Conservation (phyloP, 495 filamentous ascomycete species). For the Talaromyces thailandensis region DNA sequence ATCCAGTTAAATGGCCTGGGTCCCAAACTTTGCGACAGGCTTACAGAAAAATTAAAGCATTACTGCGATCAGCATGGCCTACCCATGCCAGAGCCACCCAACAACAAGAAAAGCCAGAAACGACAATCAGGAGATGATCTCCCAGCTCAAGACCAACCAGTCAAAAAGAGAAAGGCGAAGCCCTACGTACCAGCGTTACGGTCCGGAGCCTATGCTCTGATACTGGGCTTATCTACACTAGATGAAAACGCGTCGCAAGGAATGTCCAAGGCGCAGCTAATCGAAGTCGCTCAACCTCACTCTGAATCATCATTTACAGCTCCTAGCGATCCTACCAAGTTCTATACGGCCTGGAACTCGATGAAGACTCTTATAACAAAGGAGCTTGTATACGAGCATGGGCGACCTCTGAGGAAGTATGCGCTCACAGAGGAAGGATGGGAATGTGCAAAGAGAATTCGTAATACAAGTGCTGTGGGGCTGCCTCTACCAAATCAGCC, state of each 20-base stretch:
- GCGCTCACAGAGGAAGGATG: slow-evolving; percentile 69
- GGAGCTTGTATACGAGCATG: slow-evolving; percentile 65
- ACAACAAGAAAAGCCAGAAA: slow-evolving; percentile 29
- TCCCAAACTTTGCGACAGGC: slow-evolving; percentile 55
- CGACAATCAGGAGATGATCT: slow-evolving; percentile 35
- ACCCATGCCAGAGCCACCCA: slow-evolving; percentile 56
- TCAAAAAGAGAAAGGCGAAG: slow-evolving; percentile 62
- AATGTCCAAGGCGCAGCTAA: slow-evolving; percentile 60
- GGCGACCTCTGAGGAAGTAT: slow-evolving; percentile 61
- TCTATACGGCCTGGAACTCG: slow-evolving; percentile 77
- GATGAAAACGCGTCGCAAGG: slow-evolving; percentile 45
- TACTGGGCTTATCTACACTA: slow-evolving; percentile 56
- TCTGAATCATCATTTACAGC: slow-evolving; percentile 70
- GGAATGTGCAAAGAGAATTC: slow-evolving; percentile 65
- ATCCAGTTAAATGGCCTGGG: slow-evolving; percentile 67
- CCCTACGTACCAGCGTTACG: slow-evolving; percentile 64
- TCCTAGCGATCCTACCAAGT: slow-evolving; percentile 56
- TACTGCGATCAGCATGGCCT: slow-evolving; percentile 62
- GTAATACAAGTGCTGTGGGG: slow-evolving; percentile 26
- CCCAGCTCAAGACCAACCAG: slow-evolving; percentile 23
- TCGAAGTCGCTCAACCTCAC: slow-evolving; percentile 61
- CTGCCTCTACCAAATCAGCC: slow-evolving; percentile 13
- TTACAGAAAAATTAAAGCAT: slow-evolving; percentile 58
- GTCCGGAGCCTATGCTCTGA: slow-evolving; percentile 66
- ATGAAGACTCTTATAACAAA: slow-evolving; percentile 73